These are phyloP conservation scores for Globisporangium ultimum DNA, from an alignment of 352 stramenopile genomes.

Conservation along the genomic window DNA sequence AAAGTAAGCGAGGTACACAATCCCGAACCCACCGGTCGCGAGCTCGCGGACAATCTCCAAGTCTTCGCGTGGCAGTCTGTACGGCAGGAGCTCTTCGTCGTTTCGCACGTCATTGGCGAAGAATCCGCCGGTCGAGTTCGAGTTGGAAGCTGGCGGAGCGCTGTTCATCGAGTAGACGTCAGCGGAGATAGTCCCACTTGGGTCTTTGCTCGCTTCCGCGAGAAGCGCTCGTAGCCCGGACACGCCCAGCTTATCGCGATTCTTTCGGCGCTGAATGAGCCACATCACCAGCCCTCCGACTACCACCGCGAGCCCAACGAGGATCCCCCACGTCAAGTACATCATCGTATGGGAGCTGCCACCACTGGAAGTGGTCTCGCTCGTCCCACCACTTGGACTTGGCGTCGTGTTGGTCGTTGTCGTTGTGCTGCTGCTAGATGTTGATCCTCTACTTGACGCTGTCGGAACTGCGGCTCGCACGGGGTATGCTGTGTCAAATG, in stretches of 20 bases:
- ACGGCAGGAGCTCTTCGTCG: constrained; percentile 46
- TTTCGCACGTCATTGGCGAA: constrained; percentile 55
- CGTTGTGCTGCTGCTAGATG: not conserved
- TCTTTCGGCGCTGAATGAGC: not conserved
- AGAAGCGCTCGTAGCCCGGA: not conserved
- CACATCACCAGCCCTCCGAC: not conserved
- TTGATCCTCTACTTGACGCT: not conserved
- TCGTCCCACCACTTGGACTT: not conserved
- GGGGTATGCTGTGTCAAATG: not conserved
- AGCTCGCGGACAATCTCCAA: constrained; percentile 33
- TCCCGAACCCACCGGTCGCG: constrained; percentile 47
- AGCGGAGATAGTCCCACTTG: not conserved
- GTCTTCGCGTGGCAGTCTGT: constrained; percentile 39
- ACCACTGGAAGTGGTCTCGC: not conserved
- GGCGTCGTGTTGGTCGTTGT: not conserved
- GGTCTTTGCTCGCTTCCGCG: not conserved
- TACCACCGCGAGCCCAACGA: not conserved
- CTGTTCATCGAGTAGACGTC: not conserved
- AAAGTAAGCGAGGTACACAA: constrained; percentile 42
- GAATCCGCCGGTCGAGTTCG: constrained; percentile 2
- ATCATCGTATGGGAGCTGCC: not conserved
- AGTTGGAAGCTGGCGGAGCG: not conserved
- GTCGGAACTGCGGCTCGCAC: not conserved
- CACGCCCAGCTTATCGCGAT: not conserved
- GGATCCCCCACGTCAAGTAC: not conserved